phyloP scores from a whole-genome alignment of 1,139 yeast genomes.

The Eremothecium cymbalariae region DNA sequence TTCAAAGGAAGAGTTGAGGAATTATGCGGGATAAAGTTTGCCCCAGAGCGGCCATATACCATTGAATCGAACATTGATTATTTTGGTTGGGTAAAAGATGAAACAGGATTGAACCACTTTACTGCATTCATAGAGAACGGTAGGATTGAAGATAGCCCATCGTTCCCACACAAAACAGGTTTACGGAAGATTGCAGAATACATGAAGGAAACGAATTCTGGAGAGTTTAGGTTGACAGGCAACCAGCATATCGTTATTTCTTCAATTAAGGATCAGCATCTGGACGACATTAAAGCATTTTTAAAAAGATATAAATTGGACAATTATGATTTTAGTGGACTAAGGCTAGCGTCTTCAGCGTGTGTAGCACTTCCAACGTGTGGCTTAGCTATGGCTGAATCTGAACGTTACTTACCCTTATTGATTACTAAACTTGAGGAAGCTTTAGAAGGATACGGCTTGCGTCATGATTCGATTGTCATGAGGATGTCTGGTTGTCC shows the following conservation, averaged over 20 bases:
- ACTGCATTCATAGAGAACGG: slow-evolving; percentile 95
- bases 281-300: slow-evolving; percentile 52
- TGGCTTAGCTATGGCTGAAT: slow-evolving; percentile 98
- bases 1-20: slow-evolving; percentile 79
- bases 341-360: slow-evolving; percentile 86
- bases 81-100: slow-evolving; percentile 93
- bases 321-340: slow-evolving; percentile 73
- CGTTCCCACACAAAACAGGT: slow-evolving; percentile 84
- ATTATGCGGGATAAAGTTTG: slow-evolving; percentile 68
- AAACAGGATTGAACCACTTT: slow-evolving; percentile 77
- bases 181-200: slow-evolving; percentile 67
- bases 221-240: slow-evolving; percentile 90
- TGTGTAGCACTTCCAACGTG: slow-evolving; percentile 99
- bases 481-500: slow-evolving; percentile 99
- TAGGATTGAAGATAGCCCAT: slow-evolving; percentile 89
- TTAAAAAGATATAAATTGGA: slow-evolving; percentile 73
- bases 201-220: slow-evolving; percentile 47
- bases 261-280: slow-evolving; percentile 60
- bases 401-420: slow-evolving; percentile 87
- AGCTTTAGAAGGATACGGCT: slow-evolving; percentile 82
- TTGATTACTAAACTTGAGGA: slow-evolving; percentile 74
- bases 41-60: slow-evolving; percentile 59
- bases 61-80: slow-evolving; percentile 84
- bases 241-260: slow-evolving; percentile 86
- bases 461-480: slow-evolving; percentile 88